Evolutionary conservation across 495 filamentous ascomycete genomes (phyloP).

Genomic region (Penicillium mononematosum): DNA sequence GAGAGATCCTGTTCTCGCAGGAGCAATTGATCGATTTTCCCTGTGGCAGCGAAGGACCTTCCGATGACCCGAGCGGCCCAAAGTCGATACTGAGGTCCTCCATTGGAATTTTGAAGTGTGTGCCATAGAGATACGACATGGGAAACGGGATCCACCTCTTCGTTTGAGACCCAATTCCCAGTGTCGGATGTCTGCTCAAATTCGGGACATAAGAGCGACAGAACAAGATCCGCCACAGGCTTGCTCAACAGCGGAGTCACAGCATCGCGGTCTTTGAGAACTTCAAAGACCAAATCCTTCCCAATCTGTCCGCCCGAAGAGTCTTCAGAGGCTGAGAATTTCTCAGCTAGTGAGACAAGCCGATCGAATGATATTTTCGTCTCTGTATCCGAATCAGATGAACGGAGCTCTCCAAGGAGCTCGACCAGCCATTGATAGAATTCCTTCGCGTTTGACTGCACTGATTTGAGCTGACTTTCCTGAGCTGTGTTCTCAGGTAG

Average conservation of each 20-base stretch:
- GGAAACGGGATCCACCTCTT: conserved; percentile 56
- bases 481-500: conserved; percentile 70
- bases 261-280: conserved; percentile 69
- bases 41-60: conserved; percentile 75
- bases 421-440: conserved; percentile 72
- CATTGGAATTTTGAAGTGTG: conserved; percentile 60
- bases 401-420: conserved; percentile 58
- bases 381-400: conserved; percentile 45
- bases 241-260: conserved; percentile 62
- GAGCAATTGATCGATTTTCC: conserved; percentile 50
- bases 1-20: conserved; percentile 41
- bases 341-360: conserved; percentile 61
- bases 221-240: conserved; percentile 64
- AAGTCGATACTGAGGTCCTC: conserved; percentile 66
- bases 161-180: conserved; percentile 59
- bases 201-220: conserved; percentile 69
- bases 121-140: conserved; percentile 69
- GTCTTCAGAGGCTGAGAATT: conserved; percentile 57
- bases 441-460: conserved; percentile 60
- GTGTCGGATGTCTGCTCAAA: conserved; percentile 60
- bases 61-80: conserved; percentile 88
- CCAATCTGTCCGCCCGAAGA: conserved; percentile 61
- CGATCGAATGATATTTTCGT: conserved; percentile 57
- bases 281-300: conserved; percentile 67
- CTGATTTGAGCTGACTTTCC: conserved; percentile 68